Evolutionary conservation across 768 basidiomycete species (phyloP), one percentile per base, ranked within the genome.

Genomic region (Leccinellum luteum): DNA sequence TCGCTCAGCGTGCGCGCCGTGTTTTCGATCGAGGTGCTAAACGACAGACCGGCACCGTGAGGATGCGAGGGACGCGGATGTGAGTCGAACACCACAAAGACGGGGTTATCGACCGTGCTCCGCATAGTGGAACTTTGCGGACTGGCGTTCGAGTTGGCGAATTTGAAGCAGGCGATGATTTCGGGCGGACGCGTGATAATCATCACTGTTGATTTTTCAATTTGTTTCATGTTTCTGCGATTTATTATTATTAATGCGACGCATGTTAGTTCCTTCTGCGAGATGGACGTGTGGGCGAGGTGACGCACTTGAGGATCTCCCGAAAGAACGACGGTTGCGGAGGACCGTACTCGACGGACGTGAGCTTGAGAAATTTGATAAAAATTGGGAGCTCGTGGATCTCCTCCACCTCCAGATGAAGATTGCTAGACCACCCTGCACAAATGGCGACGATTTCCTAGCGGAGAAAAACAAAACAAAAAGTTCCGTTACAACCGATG

Each of bases 121-220:
- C 27, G n/a, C 13, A 8, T 17, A 4, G 49, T 21, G 7, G 60
- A 27, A 31, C 17, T 43, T 19, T 43, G 34, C 19, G 30, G 25
- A 14, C 12, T 2, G 6, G 53, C 34, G 17, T 52, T 21, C 4
- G 48, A 12, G 32, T 45, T 63, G 32, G 60, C 52, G 38, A 76
- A 62, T 57, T 73, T 75, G 58, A 85, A 64, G 64, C 84, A 81
- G 17, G 80, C 76, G 13, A 89, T 68, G 52, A 89, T 87, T 65
- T 89, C 88, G 0, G 88, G 87, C 34, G 87, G 85, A 21, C 86
- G 84, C 0, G 87, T 89, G 58, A 89, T 82, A 51, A 87, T 75
- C 34, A 53, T 79, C 79, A 47, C 76, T 56, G 51, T 75, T 66
- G 58, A 69, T 30, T 21, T 63, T 47, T 54, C 64, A 2, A 55